Percentiles rank a stretch among this genome's conserved stretches.
These are phyloP conservation scores for Suillus subaureus DNA, from an alignment of 768 basidiomycete species.

Conservation along the genomic window DNA sequence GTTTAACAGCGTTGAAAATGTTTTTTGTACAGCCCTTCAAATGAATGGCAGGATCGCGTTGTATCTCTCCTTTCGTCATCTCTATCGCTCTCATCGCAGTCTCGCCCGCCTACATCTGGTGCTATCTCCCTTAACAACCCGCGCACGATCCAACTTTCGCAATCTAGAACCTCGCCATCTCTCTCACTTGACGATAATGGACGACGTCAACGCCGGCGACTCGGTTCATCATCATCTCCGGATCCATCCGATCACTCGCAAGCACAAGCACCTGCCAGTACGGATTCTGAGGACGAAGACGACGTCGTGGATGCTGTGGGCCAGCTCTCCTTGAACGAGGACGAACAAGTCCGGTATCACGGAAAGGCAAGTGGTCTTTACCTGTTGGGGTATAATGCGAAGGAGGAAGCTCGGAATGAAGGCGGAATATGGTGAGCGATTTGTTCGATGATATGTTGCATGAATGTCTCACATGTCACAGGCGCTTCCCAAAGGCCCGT, in stretches of 20 bases:
- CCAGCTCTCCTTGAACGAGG: conserved; percentile 86
- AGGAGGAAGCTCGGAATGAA: conserved; percentile 66
- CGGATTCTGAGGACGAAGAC: conserved; percentile 41
- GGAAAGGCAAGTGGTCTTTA: conserved; percentile 84
- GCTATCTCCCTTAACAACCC: conserved; percentile 18
- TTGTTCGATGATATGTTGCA: conserved; percentile 12
- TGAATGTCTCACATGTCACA: conserved; percentile 34
- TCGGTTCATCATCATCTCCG: conserved; percentile 36
- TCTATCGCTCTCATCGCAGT: conserved; percentile 14
- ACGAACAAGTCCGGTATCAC: conserved; percentile 83
- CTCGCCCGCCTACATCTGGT: background rate
- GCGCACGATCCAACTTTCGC: conserved; percentile 11
- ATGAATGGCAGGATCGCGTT: conserved; percentile 83
- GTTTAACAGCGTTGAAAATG: conserved; percentile 10
- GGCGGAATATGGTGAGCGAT: conserved; percentile 73
- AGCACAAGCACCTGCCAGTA: conserved; percentile 25
- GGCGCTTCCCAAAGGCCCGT: conserved; percentile 85
- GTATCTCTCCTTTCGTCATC: conserved; percentile 25
- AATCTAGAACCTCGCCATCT: conserved; percentile 17
- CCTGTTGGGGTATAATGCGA: conserved; percentile 62
- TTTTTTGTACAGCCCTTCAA: conserved; percentile 59
- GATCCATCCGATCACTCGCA: conserved; percentile 15
- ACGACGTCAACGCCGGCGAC: conserved; percentile 53
- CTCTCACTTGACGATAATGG: conserved; percentile 30
- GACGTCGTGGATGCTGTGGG: conserved; percentile 73